These are phyloP conservation scores for Zygoascus biomembranicola DNA, from an alignment of 805 yeast species.

Conservation along the genomic window DNA sequence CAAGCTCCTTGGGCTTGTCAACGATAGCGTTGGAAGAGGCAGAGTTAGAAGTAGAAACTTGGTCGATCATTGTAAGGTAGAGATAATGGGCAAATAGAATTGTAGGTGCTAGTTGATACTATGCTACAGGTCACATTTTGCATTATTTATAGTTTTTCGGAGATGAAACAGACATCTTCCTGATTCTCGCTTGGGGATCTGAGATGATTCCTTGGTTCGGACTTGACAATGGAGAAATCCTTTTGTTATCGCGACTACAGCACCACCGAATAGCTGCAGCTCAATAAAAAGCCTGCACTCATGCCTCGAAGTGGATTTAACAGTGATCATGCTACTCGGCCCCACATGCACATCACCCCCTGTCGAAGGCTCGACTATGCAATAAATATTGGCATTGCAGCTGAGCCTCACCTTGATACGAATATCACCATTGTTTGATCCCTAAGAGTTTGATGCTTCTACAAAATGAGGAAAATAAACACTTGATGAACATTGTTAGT, in stretches of 20 bases:
- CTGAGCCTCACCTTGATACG: no score
- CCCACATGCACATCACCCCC: no score
- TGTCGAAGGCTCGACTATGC: no score
- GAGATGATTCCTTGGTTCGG: neutral
- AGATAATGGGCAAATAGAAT: constrained; percentile 1
- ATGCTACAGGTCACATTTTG: neutral
- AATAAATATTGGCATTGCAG: no score
- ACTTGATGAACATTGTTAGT: no score
- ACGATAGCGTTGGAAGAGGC: neutral
- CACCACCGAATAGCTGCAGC: no score
- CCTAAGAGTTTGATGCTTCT: no score
- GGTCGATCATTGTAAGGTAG: neutral
- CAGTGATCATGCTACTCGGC: no score
- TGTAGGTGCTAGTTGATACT: neutral
- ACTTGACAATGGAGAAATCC: neutral
- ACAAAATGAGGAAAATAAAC: no score
- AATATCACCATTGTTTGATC: no score
- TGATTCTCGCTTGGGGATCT: neutral
- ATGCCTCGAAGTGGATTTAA: no score
- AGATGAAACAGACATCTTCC: neutral
- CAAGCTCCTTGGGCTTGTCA: neutral
- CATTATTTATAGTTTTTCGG: neutral
- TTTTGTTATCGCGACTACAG: neutral
- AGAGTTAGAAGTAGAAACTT: neutral
- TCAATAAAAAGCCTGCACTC: no score